Evolutionary conservation across 1,284 basidiomycete genomes (phyloP), one percentile per base, ranked within the genome.

Genomic region (Moniliella sp.): DNA sequence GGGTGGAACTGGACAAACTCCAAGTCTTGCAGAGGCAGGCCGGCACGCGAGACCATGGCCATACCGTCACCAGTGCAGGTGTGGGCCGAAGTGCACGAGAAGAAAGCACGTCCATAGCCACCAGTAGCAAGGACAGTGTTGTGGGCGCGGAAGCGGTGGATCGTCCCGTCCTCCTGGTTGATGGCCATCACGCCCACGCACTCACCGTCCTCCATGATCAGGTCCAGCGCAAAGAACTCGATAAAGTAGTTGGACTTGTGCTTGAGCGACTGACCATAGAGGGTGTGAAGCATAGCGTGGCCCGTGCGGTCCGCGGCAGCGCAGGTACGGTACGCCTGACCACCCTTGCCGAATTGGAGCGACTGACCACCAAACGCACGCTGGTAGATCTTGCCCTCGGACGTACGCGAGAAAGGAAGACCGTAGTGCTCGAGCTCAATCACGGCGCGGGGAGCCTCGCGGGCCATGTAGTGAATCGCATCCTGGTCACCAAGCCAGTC

Each of bases 231-330:
- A 63, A 99, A 97, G 67, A 86, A 99, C 65, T 99, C 91, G 65
- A 99, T 94, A 69, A 99, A 97, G 67, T 93, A 99, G 66, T 94
- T 91, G 62, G 91, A 97, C 70, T 97, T 78, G 71, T 99, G 91
- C 43, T 84, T 78, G 43, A 97, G 75, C 41, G 91, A 97, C 69
- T 97, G 91, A 51, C 91, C 91, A 61, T 93, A 93, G 38, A 99
- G 79, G 11, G 86, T 91, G 70, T 97, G 91, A 34, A 99, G 74
- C 60, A 99, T 75, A 27, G 91, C 91, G 61, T 99, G 91, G 15
- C 91, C 91, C 11, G 91, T 97, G 65, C 91, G 82, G 64, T 99
- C 91, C 41, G 91, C 91, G 5, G 91, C 91, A 39, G 88, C 86
- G 41, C 88, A 88, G 62, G 88, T 97, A 45, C 91, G 82, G 66